Conservation (phyloP, 1,284 basidiomycete genomes). For the Cutaneotrichosporon daszewskae region DNA sequence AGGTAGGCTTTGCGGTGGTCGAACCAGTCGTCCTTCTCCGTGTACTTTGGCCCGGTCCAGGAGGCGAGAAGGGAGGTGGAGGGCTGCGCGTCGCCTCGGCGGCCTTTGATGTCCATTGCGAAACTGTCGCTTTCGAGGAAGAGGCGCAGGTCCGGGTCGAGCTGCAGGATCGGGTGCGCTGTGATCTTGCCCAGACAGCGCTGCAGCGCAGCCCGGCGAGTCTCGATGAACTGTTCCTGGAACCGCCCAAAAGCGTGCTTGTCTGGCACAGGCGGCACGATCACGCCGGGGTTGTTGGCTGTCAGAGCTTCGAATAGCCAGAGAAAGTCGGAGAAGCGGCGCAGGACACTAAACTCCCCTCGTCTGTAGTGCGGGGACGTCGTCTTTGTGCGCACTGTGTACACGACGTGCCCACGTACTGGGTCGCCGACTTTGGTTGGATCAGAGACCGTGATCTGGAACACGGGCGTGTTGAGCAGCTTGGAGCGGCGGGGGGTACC, state of each 20-base stretch:
- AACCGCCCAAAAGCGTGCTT: conserved; percentile 89
- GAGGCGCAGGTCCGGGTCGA: conserved; percentile 74
- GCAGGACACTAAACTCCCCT: conserved; percentile 78
- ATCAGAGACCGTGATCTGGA: conserved; percentile 80
- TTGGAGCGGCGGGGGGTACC: conserved; percentile 17
- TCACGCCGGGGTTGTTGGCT: conserved; percentile 89
- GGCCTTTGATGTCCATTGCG: conserved; percentile 61
- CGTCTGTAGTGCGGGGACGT: conserved; percentile 75
- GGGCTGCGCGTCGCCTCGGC: conserved; percentile 14
- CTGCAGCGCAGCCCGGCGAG: conserved; percentile 74
- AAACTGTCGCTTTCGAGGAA: conserved; percentile 87
- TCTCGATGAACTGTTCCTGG: conserved; percentile 78
- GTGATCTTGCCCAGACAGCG: conserved; percentile 83
- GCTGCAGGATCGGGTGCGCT: conserved; percentile 76
- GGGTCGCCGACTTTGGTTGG: conserved; percentile 90
- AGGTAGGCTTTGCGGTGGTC: conserved; percentile 79
- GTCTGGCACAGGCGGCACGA: conserved; percentile 93
- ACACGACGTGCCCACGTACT: conserved; percentile 85
- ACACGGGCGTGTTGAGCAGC: conserved; percentile 36
- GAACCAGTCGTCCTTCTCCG: conserved; percentile 97
- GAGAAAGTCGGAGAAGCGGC: conserved; percentile 93
- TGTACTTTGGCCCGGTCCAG: conserved; percentile 77
- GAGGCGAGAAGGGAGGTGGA: conserved; percentile 61
- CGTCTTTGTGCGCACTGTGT: conserved; percentile 87
- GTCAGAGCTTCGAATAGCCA: conserved; percentile 92